Evolutionary conservation across 139 green algal species (phyloP).

Genomic region (Spirogloea muscicola): DNA sequence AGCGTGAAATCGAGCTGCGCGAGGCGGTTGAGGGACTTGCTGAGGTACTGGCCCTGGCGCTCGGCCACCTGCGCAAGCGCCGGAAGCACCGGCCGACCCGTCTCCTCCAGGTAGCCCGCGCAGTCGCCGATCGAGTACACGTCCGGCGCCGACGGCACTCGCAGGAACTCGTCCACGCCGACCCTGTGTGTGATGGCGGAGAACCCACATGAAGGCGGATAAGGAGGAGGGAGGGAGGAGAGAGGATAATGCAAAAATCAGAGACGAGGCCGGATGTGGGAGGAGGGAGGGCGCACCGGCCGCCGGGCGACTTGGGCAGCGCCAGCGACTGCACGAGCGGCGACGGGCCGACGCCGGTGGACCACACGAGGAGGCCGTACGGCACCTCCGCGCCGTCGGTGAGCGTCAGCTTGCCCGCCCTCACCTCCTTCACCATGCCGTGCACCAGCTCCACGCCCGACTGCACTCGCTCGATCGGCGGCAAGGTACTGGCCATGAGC

Average conservation of each 20-base stretch:
- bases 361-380: slow-evolving; percentile 87
- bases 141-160: slow-evolving; percentile 35
- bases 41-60: slow-evolving; percentile 86
- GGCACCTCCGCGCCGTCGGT: slow-evolving; percentile 63
- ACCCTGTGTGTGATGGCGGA: no score
- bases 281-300: no score
- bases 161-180: slow-evolving; percentile 22
- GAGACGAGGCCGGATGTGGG: no score
- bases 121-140: slow-evolving; percentile 85
- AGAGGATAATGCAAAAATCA: no score
- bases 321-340: slow-evolving; percentile 71
- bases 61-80: slow-evolving; percentile 83
- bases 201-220: no score
- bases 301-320: slow-evolving; percentile 67
- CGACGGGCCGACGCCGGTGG: slow-evolving; percentile 78
- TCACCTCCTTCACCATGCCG: slow-evolving; percentile 53
- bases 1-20: not conserved
- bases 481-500: no score
- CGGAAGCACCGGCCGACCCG: slow-evolving; percentile 58
- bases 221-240: no score
- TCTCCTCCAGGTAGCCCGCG: slow-evolving; percentile 64
- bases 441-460: slow-evolving; percentile 4
- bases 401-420: slow-evolving; percentile 55
- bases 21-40: slow-evolving; percentile 63
- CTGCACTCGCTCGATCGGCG: no score